phyloP scores from a whole-genome alignment of 1,284 basidiomycete species.

The Somion occarium region DNA sequence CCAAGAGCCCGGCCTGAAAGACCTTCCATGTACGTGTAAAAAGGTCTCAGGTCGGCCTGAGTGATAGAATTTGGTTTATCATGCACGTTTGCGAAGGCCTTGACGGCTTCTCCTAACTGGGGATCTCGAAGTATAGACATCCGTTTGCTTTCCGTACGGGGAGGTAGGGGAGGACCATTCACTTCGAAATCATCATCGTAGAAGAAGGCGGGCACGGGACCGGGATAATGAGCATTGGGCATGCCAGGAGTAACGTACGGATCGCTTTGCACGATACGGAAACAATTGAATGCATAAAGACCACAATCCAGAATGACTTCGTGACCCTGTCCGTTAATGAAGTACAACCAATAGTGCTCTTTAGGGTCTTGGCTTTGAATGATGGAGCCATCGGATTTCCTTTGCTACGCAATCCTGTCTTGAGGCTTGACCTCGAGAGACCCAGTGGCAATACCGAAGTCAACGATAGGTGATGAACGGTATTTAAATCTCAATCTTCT shows the following conservation, averaged over 20 bases:
- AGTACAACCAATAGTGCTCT: slow-evolving; percentile 10
- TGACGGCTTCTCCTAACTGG: slow-evolving; percentile 20
- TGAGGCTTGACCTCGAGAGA: not conserved
- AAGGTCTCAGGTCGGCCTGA: not conserved
- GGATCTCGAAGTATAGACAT: slow-evolving; percentile 33
- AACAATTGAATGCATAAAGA: slow-evolving; percentile 21
- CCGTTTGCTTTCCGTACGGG: slow-evolving; percentile 25
- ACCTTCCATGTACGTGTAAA: not conserved
- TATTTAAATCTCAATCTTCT: not conserved
- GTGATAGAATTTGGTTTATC: not conserved
- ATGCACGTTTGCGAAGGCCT: not conserved
- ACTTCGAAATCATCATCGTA: not conserved
- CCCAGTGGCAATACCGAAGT: slow-evolving; percentile 8
- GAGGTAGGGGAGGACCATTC: slow-evolving; percentile 11
- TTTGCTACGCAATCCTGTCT: slow-evolving; percentile 4
- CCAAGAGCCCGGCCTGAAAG: not conserved
- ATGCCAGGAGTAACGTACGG: slow-evolving; percentile 26
- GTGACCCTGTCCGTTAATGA: slow-evolving; percentile 5
- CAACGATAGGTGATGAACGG: slow-evolving; percentile 7
- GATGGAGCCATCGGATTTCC: slow-evolving; percentile 20
- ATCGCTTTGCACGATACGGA: slow-evolving; percentile 18
- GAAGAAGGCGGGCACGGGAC: not conserved
- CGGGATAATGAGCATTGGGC: not conserved
- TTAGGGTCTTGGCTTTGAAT: slow-evolving; percentile 10
- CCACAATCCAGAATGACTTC: slow-evolving; percentile 4